These are phyloP conservation scores for Claviceps sp. DNA, from an alignment of 2,329 filamentous ascomycete genomes.

Conservation along the genomic window DNA sequence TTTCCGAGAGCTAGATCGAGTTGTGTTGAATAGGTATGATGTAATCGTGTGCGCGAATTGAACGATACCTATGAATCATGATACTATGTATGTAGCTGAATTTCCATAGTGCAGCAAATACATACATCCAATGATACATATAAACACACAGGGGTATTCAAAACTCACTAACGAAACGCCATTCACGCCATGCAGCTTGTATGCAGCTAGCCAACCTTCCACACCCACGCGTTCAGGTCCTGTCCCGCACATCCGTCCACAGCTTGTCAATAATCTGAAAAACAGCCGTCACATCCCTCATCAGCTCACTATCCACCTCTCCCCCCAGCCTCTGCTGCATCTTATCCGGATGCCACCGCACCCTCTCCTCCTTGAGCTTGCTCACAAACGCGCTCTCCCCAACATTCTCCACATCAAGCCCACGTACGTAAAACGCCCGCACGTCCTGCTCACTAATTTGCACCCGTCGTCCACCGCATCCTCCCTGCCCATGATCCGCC, in stretches of 20 bases:
- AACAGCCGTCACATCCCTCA: conserved; percentile 72
- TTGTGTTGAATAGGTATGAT: too few relatives aligned
- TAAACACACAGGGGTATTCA: background rate
- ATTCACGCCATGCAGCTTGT: too few relatives aligned
- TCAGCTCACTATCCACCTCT: conserved; percentile 54
- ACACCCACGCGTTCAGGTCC: background rate
- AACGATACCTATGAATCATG: too few relatives aligned
- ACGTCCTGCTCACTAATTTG: conserved; percentile 47
- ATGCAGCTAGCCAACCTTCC: background rate
- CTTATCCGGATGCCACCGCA: conserved; percentile 97
- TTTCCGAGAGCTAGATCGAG: too few relatives aligned
- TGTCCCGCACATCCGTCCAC: conserved; percentile 48
- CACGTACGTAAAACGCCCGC: conserved; percentile 51
- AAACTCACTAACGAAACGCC: background rate
- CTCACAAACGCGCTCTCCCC: conserved; percentile 32
- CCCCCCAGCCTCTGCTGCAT: conserved; percentile 79
- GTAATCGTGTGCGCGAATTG: background rate
- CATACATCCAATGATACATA: too few relatives aligned
- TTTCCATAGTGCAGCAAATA: too few relatives aligned
- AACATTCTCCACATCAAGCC: conserved; percentile 27
- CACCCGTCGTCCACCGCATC: background rate
- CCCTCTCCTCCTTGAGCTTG: conserved; percentile 66
- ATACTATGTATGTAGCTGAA: background rate
- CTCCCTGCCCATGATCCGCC: conserved; percentile 37
- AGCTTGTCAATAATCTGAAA: conserved; percentile 82